Evolutionary conservation across 345 rosid genomes (phyloP), one percentile per base, ranked within the genome.

Genomic region (Theobroma cacao): DNA sequence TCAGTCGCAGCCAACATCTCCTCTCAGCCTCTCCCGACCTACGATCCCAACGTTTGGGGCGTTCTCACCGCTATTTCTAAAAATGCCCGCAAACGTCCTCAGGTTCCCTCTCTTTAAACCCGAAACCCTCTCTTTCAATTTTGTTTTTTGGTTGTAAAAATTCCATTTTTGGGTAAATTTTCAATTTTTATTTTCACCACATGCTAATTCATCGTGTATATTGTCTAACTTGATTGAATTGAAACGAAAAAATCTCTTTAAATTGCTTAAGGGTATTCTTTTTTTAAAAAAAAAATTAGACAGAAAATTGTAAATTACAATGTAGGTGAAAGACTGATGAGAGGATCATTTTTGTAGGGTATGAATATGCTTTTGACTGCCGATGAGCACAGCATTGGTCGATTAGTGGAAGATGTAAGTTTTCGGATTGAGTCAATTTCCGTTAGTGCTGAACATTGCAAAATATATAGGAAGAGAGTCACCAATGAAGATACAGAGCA

Each of bases 11-110:
- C 88, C 75, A 91, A 84, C 26, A 76, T 90, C 84, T 78, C 97
- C 43, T 80, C 97, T 33, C 93, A 92, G 85, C 91, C 95, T 59
- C 88, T 96, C 55, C 86, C 82, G 56, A 86, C 88, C 81, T 79
- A 81, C 75, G 97, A 91, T 62, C 87, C 92, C 1, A 64, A 84
- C 50, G 99, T 92, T 38, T 96, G 97, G 98, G 98, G 91, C 3
- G 95, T 96, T 72, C 98, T 96, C 80, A 94, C 97, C 72, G 98
- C 97, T 14, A 89, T 94, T 77, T 90, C 97, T 66, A 81, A 67
- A 84, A 87, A 80, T 67, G 95, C 99, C 41, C 94, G 99, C 67
- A 89, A 87, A 75, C 93, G 98, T 72, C 86, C 66, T 41, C 97
- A 96, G 92, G 99, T 90, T 38, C 53, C 14, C 61, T 26, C 31